A percentile compares a stretch with the other conserved stretches of the same genome.
Evolutionary conservation across 305 asterid species (phyloP).

Genomic region (Withania somnifera): DNA sequence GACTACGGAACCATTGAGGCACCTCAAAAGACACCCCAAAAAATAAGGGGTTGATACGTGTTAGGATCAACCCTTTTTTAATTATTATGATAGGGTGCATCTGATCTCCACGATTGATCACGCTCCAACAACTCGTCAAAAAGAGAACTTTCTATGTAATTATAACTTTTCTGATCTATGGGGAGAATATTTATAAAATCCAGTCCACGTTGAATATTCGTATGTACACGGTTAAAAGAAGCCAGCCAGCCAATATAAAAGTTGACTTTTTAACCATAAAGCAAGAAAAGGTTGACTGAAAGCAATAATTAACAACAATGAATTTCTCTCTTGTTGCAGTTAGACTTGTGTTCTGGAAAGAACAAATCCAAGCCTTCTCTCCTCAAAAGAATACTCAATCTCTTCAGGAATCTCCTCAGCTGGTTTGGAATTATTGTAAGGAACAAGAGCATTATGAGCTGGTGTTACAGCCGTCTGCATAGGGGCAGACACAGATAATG

Average conservation of each 20-base stretch:
- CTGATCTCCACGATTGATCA: too few species aligned
- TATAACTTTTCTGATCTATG: too few species aligned
- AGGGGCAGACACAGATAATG: constrained; percentile 47
- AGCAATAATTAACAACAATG: constrained; percentile 3
- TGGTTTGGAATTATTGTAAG: constrained; percentile 9
- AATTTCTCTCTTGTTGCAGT: not conserved
- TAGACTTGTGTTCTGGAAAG: constrained; percentile 33
- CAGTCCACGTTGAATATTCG: constrained; percentile 16
- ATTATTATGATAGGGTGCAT: too few species aligned
- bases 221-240: constrained; percentile 21
- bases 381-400: constrained; percentile 83
- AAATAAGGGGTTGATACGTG: too few species aligned
- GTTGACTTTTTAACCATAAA: constrained; percentile 23
- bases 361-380: constrained; percentile 65
- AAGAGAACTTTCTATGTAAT: too few species aligned
- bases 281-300: not conserved
- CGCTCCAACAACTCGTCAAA: too few species aligned
- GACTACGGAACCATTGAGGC: too few species aligned
- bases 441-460: constrained; percentile 13
- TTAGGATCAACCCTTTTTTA: too few species aligned
- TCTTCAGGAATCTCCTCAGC: constrained; percentile 29
- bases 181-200: constrained; percentile 4
- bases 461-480: constrained; percentile 62
- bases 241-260: constrained; percentile 29
- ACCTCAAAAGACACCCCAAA: too few species aligned